Evolutionary conservation across 163 green algal genomes (phyloP).

Genomic region (Coccomyxa subellipsoidea): DNA sequence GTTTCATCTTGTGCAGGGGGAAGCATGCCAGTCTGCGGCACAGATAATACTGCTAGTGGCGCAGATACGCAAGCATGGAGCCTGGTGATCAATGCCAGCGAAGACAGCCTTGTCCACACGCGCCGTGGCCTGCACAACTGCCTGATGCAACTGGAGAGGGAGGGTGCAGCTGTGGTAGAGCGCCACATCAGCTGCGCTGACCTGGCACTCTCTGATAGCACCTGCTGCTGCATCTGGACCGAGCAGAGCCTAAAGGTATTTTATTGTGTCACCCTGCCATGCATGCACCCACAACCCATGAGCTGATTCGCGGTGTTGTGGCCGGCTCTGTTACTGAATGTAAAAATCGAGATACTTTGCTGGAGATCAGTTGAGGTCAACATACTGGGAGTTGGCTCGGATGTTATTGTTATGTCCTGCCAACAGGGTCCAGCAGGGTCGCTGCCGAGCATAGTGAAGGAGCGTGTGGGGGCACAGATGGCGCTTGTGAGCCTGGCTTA

Average conservation of each 20-base stretch:
- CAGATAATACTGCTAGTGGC: no score
- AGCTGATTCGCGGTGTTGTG: no score
- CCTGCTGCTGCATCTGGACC: conserved; percentile 32
- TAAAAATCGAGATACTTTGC: no score
- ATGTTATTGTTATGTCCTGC: no score
- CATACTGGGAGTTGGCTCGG: no score
- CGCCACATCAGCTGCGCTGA: conserved; percentile 27
- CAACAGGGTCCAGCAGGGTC: background rate
- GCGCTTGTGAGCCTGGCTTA: background rate
- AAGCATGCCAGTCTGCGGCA: no score
- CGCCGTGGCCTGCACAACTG: conserved; percentile 33
- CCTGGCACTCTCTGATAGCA: conserved; percentile 25
- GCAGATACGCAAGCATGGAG: background rate
- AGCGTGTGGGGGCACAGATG: background rate
- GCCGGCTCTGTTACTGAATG: no score
- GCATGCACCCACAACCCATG: background rate
- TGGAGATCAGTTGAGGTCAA: no score
- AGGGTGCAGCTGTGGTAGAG: conserved; percentile 34
- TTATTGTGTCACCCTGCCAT: background rate
- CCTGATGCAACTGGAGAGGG: conserved; percentile 33
- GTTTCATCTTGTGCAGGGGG: no score
- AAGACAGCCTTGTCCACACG: conserved; percentile 5
- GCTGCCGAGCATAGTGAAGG: background rate
- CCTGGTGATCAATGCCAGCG: conserved; percentile 28
- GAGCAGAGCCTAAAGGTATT: conserved; percentile 13